A percentile compares a stretch with the other conserved stretches of the same genome.
phyloP scores from a whole-genome alignment of 2,329 filamentous ascomycete genomes.

The Colletotrichum phormii region DNA sequence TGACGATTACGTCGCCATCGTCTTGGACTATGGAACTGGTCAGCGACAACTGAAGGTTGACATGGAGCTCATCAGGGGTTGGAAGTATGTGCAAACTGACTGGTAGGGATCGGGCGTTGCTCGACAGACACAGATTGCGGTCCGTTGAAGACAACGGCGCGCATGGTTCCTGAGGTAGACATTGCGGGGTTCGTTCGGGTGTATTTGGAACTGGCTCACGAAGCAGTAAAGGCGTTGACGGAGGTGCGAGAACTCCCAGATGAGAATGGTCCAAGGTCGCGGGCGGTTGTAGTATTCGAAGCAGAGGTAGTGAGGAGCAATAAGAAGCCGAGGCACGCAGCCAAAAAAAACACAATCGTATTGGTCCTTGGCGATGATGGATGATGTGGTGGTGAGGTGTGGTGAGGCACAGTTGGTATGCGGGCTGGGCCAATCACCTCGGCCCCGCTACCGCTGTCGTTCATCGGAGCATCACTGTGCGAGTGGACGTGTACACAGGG shows the following conservation, averaged over 20 bases:
- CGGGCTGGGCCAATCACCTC: conserved; percentile 1
- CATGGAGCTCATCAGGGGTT: not conserved
- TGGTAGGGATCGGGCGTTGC: conserved; percentile 80
- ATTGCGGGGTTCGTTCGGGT: conserved; percentile 27
- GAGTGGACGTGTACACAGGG: not conserved
- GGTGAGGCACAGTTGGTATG: not conserved
- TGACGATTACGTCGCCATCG: conserved; percentile 82
- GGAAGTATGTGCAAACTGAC: conserved; percentile 45
- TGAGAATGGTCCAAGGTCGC: not conserved
- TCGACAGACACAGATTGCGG: conserved; percentile 81
- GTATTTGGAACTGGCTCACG: not conserved
- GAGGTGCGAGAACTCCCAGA: not conserved
- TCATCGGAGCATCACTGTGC: conserved; percentile 18
- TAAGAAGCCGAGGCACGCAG: not conserved
- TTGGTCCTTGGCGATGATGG: not conserved
- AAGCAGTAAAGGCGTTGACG: not conserved
- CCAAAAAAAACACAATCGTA: no score
- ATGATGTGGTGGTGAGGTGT: not conserved
- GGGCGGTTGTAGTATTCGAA: not conserved
- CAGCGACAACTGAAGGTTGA: not conserved
- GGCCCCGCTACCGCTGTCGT: conserved; percentile 12
- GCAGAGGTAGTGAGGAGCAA: not conserved
- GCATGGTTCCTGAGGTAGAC: conserved; percentile 70
- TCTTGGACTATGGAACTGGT: conserved; percentile 65
- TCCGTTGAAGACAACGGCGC: conserved; percentile 88